These are phyloP conservation scores for Penicillium sp. DNA, from an alignment of 2,329 filamentous ascomycete genomes.

Conservation along the genomic window DNA sequence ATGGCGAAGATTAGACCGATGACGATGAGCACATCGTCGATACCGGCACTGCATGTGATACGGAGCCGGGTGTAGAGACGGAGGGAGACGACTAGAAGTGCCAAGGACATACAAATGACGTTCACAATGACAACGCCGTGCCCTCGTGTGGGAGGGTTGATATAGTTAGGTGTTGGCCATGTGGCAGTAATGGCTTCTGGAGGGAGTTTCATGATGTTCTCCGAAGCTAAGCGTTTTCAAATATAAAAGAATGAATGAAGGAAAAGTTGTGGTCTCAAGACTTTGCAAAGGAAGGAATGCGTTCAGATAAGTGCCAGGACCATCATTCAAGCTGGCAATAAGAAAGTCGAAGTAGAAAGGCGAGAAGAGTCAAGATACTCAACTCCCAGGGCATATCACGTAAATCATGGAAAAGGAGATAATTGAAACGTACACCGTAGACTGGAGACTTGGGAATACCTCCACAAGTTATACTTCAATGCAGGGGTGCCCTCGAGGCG, in stretches of 20 bases:
- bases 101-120: slow-evolving; percentile 39
- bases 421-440: background rate
- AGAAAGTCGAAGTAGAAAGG: background rate
- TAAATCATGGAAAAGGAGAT: background rate
- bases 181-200: slow-evolving; percentile 40
- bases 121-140: slow-evolving; percentile 44
- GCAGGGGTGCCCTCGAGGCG: slow-evolving; percentile 1
- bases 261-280: no score
- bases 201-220: slow-evolving; percentile 37
- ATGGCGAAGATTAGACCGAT: slow-evolving; percentile 43
- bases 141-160: slow-evolving; percentile 46
- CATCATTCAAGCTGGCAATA: background rate
- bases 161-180: slow-evolving; percentile 50
- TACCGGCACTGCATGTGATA: slow-evolving; percentile 46
- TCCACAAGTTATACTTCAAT: slow-evolving; percentile 1
- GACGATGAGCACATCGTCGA: slow-evolving; percentile 48
- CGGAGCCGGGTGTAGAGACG: slow-evolving; percentile 48
- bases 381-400: background rate
- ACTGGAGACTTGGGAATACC: slow-evolving; percentile 1
- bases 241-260: background rate
- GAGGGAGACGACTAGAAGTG: slow-evolving; percentile 41
- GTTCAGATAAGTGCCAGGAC: background rate
- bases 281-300: background rate
- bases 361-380: background rate
- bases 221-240: background rate